phyloP scores from a whole-genome alignment of 2,329 filamentous ascomycete species.

The Aspergillus neoniger region DNA sequence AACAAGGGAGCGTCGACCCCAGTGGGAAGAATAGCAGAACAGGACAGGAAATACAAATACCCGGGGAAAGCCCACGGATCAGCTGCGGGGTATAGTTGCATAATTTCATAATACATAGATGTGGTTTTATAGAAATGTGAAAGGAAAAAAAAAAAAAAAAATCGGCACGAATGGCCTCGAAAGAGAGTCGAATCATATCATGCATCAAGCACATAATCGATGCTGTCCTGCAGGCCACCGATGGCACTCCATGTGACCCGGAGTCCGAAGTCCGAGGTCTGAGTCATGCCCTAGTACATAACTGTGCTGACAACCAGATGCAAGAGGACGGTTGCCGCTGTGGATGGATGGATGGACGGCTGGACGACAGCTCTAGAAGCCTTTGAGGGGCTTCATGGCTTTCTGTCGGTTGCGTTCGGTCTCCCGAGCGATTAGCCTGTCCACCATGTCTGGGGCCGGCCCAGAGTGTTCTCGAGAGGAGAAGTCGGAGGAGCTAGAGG shows the following conservation, averaged over 20 bases:
- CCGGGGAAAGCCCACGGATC: conserved; percentile 13
- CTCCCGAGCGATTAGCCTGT: conserved; percentile 38
- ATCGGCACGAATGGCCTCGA: not conserved
- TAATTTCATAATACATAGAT: conserved; percentile 10
- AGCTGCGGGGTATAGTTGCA: conserved; percentile 15
- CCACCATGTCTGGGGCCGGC: conserved; percentile 35
- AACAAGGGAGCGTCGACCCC: not conserved
- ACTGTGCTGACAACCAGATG: too few relatives aligned
- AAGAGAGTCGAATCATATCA: not conserved
- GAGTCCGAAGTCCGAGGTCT: not conserved
- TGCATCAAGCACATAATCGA: not conserved
- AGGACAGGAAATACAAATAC: conserved; percentile 10
- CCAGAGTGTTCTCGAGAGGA: conserved; percentile 26
- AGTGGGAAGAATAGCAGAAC: not conserved
- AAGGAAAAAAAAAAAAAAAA: not conserved
- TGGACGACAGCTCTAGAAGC: conserved; percentile 23
- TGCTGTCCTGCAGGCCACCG: not conserved
- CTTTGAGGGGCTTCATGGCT: conserved; percentile 30
- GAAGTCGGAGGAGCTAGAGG: conserved; percentile 22
- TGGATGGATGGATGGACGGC: not conserved
- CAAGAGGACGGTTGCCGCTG: not conserved
- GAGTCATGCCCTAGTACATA: not conserved
- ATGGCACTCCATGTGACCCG: not conserved
- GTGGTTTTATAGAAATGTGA: not conserved
- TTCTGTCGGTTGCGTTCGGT: conserved; percentile 34